A percentile compares a stretch with the other conserved stretches of the same genome.
These are phyloP conservation scores for Coniochaeta sp. DNA, from an alignment of 2,329 filamentous ascomycete genomes.

Conservation along the genomic window DNA sequence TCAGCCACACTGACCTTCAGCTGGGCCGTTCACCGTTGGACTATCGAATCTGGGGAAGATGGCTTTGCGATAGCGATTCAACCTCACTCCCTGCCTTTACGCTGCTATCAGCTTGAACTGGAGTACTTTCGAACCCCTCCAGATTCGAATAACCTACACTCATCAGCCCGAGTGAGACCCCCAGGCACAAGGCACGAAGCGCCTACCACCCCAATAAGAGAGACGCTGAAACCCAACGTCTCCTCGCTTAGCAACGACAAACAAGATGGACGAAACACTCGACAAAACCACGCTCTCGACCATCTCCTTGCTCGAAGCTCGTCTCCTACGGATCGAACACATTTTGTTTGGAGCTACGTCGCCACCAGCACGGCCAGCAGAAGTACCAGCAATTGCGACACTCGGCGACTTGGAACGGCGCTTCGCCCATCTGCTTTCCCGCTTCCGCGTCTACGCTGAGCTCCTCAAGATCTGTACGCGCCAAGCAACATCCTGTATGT, in stretches of 20 bases:
- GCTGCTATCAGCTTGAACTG: too few species aligned
- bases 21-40: neutral
- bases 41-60: neutral
- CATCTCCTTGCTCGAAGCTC: conserved; percentile 48
- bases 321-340: conserved; percentile 53
- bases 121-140: too few species aligned
- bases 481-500: neutral
- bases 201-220: neutral
- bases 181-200: neutral
- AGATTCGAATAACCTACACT: too few species aligned
- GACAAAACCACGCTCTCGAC: conserved; percentile 48
- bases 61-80: neutral
- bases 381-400: conserved; percentile 31
- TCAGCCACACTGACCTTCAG: neutral
- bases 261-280: conserved; percentile 24
- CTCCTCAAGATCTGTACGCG: conserved; percentile 52
- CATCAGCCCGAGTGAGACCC: too few species aligned
- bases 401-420: conserved; percentile 46
- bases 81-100: neutral
- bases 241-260: neutral
- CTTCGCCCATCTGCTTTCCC: conserved; percentile 40
- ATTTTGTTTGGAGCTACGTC: conserved; percentile 42
- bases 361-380: conserved; percentile 21
- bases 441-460: conserved; percentile 49
- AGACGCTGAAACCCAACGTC: neutral